A percentile compares a stretch with the other conserved stretches of the same genome.
Evolutionary conservation across 2,329 filamentous ascomycete species (phyloP).

Genomic region (Aspergillus arachidicola): DNA sequence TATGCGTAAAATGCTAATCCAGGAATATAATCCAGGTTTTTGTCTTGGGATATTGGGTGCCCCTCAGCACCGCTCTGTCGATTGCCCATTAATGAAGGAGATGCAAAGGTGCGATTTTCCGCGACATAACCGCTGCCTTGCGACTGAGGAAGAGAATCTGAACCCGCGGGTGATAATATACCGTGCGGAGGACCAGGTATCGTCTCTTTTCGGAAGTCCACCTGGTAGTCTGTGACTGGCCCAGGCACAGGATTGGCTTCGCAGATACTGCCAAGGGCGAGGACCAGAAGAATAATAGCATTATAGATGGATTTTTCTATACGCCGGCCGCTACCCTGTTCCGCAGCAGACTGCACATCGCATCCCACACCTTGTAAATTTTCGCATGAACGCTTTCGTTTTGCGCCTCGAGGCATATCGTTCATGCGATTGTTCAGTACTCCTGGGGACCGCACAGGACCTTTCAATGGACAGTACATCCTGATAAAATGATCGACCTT

Average conservation of each 20-base stretch:
- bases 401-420: constrained; percentile 33
- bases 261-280: constrained; percentile 87
- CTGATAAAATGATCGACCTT: constrained; percentile 57
- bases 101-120: constrained; percentile 21
- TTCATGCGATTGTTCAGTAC: constrained; percentile 20
- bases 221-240: constrained; percentile 51
- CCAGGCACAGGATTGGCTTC: constrained; percentile 55
- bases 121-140: constrained; percentile 25
- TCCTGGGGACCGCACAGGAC: constrained; percentile 9
- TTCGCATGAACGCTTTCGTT: constrained; percentile 44
- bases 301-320: constrained; percentile 69
- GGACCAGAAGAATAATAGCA: constrained; percentile 77
- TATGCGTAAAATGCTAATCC: constrained; percentile 88
- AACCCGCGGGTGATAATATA: constrained; percentile 32
- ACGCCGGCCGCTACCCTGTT: constrained; percentile 18
- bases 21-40: constrained; percentile 83
- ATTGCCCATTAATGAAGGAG: constrained; percentile 19
- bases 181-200: constrained; percentile 31
- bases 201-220: constrained; percentile 30
- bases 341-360: constrained; percentile 26
- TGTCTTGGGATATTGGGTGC: constrained; percentile 20
- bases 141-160: constrained; percentile 25
- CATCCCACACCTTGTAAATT: constrained; percentile 27
- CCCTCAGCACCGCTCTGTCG: constrained; percentile 19
- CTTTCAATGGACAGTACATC: constrained; percentile 45